phyloP scores from a whole-genome alignment of 768 basidiomycete genomes.

The Artomyces pyxidatus region DNA sequence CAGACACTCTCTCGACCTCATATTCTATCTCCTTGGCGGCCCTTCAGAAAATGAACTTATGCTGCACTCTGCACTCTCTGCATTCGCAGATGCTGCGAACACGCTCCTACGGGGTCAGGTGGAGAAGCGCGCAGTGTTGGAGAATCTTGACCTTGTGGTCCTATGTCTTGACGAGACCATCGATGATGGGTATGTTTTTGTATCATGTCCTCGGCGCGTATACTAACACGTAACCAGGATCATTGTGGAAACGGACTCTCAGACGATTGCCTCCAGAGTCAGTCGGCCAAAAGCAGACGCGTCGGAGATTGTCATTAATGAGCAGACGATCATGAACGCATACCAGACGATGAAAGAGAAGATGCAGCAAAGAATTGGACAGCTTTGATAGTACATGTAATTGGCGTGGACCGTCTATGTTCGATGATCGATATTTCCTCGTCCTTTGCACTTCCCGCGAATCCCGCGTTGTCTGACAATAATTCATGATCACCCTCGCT shows the following conservation, averaged over 20 bases:
- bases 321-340: constrained; percentile 90
- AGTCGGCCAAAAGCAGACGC: constrained; percentile 89
- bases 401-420: too few species aligned
- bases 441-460: too few species aligned
- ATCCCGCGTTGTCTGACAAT: too few species aligned
- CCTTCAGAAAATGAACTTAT: constrained; percentile 92
- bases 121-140: constrained; percentile 90
- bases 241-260: constrained; percentile 92
- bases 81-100: constrained; percentile 79
- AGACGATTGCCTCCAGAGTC: constrained; percentile 92
- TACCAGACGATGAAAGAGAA: constrained; percentile 85
- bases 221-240: too few species aligned
- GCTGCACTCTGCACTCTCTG: constrained; percentile 77
- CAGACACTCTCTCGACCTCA: constrained; percentile 91
- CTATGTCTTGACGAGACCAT: constrained; percentile 94
- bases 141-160: constrained; percentile 89
- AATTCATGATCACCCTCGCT: too few species aligned
- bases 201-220: background rate
- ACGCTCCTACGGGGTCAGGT: constrained; percentile 85
- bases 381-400: too few species aligned
- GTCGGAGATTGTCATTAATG: constrained; percentile 96
- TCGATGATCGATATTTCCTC: too few species aligned
- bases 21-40: constrained; percentile 87
- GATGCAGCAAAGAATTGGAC: constrained; percentile 76
- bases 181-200: constrained; percentile 80